phyloP scores from a whole-genome alignment of 371 early-diverging fungal genomes.

The Coemansia sp. region DNA sequence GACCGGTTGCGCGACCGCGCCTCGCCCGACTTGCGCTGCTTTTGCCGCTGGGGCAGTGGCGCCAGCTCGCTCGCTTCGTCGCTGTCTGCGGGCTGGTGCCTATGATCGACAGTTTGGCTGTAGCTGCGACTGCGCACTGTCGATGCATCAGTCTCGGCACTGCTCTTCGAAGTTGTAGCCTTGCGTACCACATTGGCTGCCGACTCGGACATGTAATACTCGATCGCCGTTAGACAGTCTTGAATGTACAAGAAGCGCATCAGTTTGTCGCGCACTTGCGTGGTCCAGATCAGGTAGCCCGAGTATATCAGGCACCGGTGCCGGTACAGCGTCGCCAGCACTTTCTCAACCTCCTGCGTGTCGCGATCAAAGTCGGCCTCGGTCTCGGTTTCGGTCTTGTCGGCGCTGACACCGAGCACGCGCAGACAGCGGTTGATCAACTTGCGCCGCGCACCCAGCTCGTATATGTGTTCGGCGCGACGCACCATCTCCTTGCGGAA shows the following conservation, averaged over 20 bases:
- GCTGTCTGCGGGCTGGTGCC: not conserved
- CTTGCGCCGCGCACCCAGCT: slow-evolving; percentile 50
- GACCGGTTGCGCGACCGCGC: slow-evolving; percentile 9
- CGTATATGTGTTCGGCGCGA: slow-evolving; percentile 49
- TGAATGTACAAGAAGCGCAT: slow-evolving; percentile 52
- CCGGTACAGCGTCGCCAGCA: slow-evolving; percentile 49
- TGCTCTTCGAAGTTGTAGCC: slow-evolving; percentile 15
- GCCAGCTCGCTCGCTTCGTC: not conserved
- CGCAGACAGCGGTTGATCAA: slow-evolving; percentile 51
- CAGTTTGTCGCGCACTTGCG: slow-evolving; percentile 49
- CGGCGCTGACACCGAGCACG: slow-evolving; percentile 33
- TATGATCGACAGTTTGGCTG: not conserved
- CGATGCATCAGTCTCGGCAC: not conserved
- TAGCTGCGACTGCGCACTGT: not conserved
- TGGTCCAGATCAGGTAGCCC: slow-evolving; percentile 53
- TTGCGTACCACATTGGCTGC: slow-evolving; percentile 51
- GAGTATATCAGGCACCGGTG: slow-evolving; percentile 54
- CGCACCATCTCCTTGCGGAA: slow-evolving; percentile 41
- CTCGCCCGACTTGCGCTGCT: too few relatives aligned
- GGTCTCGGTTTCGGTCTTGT: not conserved
- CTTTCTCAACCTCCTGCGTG: slow-evolving; percentile 45
- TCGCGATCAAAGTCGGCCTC: slow-evolving; percentile 30
- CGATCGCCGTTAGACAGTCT: slow-evolving; percentile 47
- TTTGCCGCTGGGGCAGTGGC: not conserved
- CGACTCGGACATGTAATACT: slow-evolving; percentile 52